These are phyloP conservation scores for Monosporascus sp. DNA, from an alignment of 2,329 filamentous ascomycete species.

Conservation along the genomic window DNA sequence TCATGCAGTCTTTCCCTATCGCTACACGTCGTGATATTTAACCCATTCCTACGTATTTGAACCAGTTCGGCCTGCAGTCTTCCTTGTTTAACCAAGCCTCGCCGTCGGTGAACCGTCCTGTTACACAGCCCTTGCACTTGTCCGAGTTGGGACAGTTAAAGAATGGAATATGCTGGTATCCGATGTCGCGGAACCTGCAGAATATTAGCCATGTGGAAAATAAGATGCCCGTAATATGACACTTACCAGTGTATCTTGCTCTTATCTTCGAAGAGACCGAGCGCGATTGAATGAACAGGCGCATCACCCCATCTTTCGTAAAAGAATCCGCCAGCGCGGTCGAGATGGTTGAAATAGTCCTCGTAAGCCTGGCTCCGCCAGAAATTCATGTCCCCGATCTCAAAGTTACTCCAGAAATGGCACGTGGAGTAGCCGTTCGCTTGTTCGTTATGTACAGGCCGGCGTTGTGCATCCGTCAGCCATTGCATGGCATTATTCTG, in stretches of 20 bases:
- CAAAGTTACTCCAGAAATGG: constrained; percentile 99
- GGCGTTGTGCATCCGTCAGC: constrained; percentile 71
- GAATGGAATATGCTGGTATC: constrained; percentile 96
- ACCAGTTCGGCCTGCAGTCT: constrained; percentile 94
- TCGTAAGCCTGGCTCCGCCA: constrained; percentile 88
- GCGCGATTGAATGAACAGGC: constrained; percentile 88
- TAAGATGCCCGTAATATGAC: not conserved
- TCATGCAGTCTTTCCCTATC: constrained; percentile 7
- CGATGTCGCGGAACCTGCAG: constrained; percentile 93
- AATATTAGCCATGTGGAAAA: constrained; percentile 10
- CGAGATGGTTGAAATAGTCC: constrained; percentile 93
- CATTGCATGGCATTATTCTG: constrained; percentile 82
- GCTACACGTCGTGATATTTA: constrained; percentile 31
- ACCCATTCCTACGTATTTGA: constrained; percentile 85
- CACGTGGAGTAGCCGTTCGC: constrained; percentile 96
- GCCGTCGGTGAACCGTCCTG: constrained; percentile 84
- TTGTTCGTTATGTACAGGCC: constrained; percentile 72
- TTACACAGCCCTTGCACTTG: constrained; percentile 84
- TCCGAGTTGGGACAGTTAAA: constrained; percentile 98
- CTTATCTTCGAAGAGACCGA: constrained; percentile 87
- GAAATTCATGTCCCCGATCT: constrained; percentile 89
- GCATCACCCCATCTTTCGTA: constrained; percentile 99
- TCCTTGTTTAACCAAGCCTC: constrained; percentile 80
- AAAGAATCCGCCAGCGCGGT: constrained; percentile 93
- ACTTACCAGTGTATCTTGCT: constrained; percentile 87